Evolutionary conservation across 2,329 filamentous ascomycete species (phyloP).

Genomic region (Mariannaea elegans): DNA sequence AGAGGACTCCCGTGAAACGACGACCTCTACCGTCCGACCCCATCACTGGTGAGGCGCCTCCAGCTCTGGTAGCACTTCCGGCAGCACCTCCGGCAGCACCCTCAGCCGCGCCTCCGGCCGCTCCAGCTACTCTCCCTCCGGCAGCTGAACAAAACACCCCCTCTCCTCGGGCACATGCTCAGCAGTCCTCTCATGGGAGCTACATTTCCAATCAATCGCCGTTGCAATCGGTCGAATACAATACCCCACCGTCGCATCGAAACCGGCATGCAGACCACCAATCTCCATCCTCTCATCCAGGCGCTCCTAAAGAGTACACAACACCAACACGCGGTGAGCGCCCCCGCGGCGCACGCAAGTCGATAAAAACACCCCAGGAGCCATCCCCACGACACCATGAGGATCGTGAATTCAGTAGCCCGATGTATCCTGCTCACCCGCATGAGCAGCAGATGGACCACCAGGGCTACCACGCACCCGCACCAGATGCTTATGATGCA

Average conservation of each 20-base stretch:
- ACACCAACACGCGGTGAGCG: conserved; percentile 35
- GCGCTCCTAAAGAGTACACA: conserved; percentile 29
- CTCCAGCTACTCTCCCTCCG: conserved; percentile 43
- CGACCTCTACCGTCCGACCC: conserved; percentile 86
- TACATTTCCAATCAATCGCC: conserved; percentile 63
- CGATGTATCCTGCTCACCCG: conserved; percentile 37
- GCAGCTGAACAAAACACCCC: conserved; percentile 57
- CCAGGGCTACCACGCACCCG: conserved; percentile 46
- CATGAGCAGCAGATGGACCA: conserved; percentile 51
- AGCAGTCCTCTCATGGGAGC: conserved; percentile 46
- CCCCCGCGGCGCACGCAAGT: conserved; percentile 44
- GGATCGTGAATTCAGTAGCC: conserved; percentile 49
- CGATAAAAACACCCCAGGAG: conserved; percentile 49
- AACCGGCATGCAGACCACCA: conserved; percentile 50
- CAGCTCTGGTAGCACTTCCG: neutral
- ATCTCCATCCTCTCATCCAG: conserved; percentile 44
- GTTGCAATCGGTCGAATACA: conserved; percentile 62
- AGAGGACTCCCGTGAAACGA: conserved; percentile 76
- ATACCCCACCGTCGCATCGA: conserved; percentile 49
- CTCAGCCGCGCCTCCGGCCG: conserved; percentile 36
- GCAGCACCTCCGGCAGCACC: neutral
- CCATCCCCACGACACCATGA: conserved; percentile 47
- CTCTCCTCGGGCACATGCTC: conserved; percentile 56
- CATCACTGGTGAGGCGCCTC: conserved; percentile 59
- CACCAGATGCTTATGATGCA: conserved; percentile 46